Percentiles rank a stretch among this genome's conserved stretches.
Conservation (phyloP, 768 basidiomycete genomes). For the Postia placenta region DNA sequence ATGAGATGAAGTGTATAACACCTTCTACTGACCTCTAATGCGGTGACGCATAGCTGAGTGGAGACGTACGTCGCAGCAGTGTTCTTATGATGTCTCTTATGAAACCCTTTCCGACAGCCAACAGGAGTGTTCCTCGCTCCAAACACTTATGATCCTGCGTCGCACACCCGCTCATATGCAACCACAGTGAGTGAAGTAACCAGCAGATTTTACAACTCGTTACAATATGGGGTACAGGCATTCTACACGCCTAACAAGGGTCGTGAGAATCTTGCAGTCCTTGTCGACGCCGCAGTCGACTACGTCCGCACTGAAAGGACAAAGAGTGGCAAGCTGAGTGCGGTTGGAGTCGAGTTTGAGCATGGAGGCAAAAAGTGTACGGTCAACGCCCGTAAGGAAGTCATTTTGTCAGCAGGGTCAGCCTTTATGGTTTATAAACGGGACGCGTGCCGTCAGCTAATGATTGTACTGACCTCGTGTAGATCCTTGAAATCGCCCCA, state of each 20-base stretch:
- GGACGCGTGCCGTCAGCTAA: neutral
- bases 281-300: constrained; percentile 23
- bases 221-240: constrained; percentile 9
- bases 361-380: constrained; percentile 22
- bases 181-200: constrained; percentile 20
- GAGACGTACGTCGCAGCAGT: constrained; percentile 12
- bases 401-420: constrained; percentile 28
- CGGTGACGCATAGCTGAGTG: constrained; percentile 18
- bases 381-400: constrained; percentile 41
- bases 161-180: constrained; percentile 16
- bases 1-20: neutral
- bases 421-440: neutral
- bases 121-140: constrained; percentile 11
- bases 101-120: too few relatives aligned
- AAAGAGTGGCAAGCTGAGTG: constrained; percentile 23
- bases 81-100: too few relatives aligned
- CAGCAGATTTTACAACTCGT: neutral
- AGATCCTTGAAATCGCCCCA: constrained; percentile 27
- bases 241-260: constrained; percentile 19
- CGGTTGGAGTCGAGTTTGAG: constrained; percentile 43
- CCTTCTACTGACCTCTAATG: too few relatives aligned
- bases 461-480: neutral
- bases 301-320: constrained; percentile 17
- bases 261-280: constrained; percentile 25
- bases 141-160: constrained; percentile 12